Evolutionary conservation across 2,329 filamentous ascomycete species (phyloP), one percentile per base, ranked within the genome.

Genomic region (Pseudocercospora eumusae): DNA sequence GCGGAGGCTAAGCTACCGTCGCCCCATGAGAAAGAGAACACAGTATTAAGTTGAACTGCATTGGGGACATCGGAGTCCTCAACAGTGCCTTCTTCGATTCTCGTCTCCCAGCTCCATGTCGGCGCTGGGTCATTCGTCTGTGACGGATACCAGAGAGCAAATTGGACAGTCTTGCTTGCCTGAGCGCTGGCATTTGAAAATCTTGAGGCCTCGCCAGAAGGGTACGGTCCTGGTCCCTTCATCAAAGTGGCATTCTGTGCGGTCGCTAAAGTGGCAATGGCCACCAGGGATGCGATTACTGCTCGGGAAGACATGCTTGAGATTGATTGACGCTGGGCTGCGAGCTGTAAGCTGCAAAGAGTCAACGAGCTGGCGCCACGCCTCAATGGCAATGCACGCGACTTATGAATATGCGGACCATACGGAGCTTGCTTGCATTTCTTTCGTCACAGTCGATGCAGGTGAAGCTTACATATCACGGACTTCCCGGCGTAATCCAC

Each of bases 211-310:
- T 40, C 47, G 4, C 47, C 31, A 27, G 53, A 44, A 25, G 53
- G 53, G 31, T 56, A 56, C 25, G 53, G 53, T 4, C 60, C 60
- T 44, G 60, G 60, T 20, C 60, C 60, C 23, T 49, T 62, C 23
- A 54, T 53, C 7, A 57, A 47, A 56, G 62, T 58, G 5, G 40
- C 33, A 23, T 64, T 64, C 49, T 64, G 62, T n/a, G 45, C 61
- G 25, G 53, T 31, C 10, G 40, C 52, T 18, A 57, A 40, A 31
- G 53, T 58, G 25, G 56, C 56, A 25, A 49, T 33, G 27, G 55
- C 59, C 52, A 49, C 25, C 6, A 53, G 31, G 18, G 55, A 47
- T 23, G 45, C 47, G 36, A 61, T 21, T 21, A 23, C 23, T 25
- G 23, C 18, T 58, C 59, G 59, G 21, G 47, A 7, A 15, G n/a